Conservation (phyloP, 1,284 basidiomycete species). For the Rhodotorula sp. region DNA sequence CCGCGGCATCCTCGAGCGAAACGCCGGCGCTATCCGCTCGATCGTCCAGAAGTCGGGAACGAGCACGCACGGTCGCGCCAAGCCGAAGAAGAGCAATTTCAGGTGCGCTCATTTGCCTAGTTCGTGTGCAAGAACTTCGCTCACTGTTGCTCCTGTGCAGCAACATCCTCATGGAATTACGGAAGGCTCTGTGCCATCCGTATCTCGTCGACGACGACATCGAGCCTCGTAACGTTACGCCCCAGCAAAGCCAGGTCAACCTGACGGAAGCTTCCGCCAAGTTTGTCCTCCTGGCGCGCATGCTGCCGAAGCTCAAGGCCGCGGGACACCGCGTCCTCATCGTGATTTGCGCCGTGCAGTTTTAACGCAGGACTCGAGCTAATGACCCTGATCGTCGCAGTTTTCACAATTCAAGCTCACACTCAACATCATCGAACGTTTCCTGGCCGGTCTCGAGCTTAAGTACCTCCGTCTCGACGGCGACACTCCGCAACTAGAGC, state of each 20-base stretch:
- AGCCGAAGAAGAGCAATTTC: slow-evolving; percentile 45
- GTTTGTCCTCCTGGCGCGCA: slow-evolving; percentile 45
- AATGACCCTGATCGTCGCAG: neutral
- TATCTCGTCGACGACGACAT: slow-evolving; percentile 81
- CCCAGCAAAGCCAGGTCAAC: slow-evolving; percentile 49
- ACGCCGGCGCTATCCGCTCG: slow-evolving; percentile 28
- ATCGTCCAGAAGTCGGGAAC: slow-evolving; percentile 43
- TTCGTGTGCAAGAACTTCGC: neutral
- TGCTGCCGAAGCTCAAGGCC: slow-evolving; percentile 49
- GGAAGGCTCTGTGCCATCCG: slow-evolving; percentile 69
- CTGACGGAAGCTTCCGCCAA: slow-evolving; percentile 74
- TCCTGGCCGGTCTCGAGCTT: slow-evolving; percentile 47
- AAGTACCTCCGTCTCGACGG: slow-evolving; percentile 48
- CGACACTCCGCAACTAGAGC: slow-evolving; percentile 38
- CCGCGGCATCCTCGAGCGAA: slow-evolving; percentile 62
- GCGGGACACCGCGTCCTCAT: slow-evolving; percentile 45
- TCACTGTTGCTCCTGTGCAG: slow-evolving; percentile 48
- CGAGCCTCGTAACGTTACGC: slow-evolving; percentile 58
- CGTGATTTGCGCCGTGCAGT: slow-evolving; percentile 2
- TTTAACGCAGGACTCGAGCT: neutral
- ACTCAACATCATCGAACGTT: slow-evolving; percentile 49
- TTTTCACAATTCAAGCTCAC: slow-evolving; percentile 48
- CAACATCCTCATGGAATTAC: slow-evolving; percentile 79
- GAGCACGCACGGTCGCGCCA: slow-evolving; percentile 28
- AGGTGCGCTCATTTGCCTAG: slow-evolving; percentile 48